Conservation (phyloP, 805 yeast species). For the Candida loeiensis region DNA sequence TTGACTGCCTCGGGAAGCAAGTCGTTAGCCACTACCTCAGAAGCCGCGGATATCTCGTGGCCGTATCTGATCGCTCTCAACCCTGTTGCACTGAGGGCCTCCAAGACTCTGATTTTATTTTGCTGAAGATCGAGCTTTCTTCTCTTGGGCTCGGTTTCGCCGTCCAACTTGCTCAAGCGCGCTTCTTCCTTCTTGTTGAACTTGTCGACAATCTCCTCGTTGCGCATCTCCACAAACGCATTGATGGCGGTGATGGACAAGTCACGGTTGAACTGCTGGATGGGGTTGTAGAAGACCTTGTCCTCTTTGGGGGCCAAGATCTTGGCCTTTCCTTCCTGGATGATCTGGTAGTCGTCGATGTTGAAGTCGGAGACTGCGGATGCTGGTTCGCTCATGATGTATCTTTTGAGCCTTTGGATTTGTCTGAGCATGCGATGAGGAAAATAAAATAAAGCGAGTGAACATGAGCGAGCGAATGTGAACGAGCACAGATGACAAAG, state of each 20-base stretch:
- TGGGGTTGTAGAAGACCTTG: conserved; percentile 89
- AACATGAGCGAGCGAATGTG: too few relatives aligned
- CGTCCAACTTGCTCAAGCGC: conserved; percentile 11
- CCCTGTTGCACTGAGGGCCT: conserved; percentile 94
- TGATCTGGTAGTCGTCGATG: conserved; percentile 29
- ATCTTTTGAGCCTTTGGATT: conserved; percentile 4
- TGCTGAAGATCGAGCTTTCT: conserved; percentile 12
- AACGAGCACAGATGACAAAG: too few relatives aligned
- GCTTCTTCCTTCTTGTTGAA: conserved; percentile 19
- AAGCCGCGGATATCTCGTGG: conserved; percentile 77
- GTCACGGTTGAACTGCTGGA: conserved; percentile 96
- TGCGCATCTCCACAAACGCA: conserved; percentile 75
- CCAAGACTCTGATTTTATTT: conserved; percentile 58
- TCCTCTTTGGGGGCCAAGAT: conserved; percentile 79
- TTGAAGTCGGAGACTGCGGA: conserved; percentile 13
- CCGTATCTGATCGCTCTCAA: conserved; percentile 91
- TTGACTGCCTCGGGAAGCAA: conserved; percentile 80
- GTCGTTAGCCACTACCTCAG: conserved; percentile 83
- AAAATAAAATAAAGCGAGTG: too few relatives aligned
- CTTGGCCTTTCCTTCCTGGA: conserved; percentile 78
- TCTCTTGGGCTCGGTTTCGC: conserved; percentile 11
- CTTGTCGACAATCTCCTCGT: conserved; percentile 30
- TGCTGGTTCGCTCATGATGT: conserved; percentile 5
- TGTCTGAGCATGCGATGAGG: conserved; percentile 6
- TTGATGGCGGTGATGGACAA: conserved; percentile 77